Evolutionary conservation across 148 eudicot genomes (phyloP).

Genomic region (Camellia japonica): DNA sequence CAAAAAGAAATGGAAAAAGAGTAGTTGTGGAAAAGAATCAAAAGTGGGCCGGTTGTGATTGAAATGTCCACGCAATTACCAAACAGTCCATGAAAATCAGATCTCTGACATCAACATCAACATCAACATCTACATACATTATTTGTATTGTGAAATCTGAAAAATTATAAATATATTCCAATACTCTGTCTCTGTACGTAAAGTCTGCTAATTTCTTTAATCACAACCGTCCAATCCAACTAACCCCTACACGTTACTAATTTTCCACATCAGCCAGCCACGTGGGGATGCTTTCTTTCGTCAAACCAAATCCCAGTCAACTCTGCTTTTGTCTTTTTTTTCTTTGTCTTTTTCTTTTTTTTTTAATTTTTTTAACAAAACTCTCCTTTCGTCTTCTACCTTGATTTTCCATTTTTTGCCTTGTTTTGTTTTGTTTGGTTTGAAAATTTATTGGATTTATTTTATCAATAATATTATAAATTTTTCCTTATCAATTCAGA

Average conservation of each 20-base stretch:
- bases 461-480: background rate
- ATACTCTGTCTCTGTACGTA: background rate
- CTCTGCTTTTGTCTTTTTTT: background rate
- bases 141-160: background rate
- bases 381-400: conserved; percentile 1
- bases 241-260: background rate
- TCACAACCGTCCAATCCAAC: conserved; percentile 8
- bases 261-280: conserved; percentile 9
- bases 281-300: conserved; percentile 15
- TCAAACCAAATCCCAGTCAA: conserved; percentile 22
- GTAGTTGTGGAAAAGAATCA: background rate
- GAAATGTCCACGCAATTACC: background rate
- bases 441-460: background rate
- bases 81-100: conserved; percentile 8
- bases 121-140: no score
- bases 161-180: background rate
- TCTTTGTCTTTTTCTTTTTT: background rate
- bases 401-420: background rate
- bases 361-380: background rate
- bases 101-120: background rate
- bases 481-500: no score
- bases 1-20: background rate
- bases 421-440: background rate
- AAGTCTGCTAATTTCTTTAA: conserved; percentile 12
- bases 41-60: background rate